Conservation (phyloP, 768 basidiomycete species). For the Boletus sp. region DNA sequence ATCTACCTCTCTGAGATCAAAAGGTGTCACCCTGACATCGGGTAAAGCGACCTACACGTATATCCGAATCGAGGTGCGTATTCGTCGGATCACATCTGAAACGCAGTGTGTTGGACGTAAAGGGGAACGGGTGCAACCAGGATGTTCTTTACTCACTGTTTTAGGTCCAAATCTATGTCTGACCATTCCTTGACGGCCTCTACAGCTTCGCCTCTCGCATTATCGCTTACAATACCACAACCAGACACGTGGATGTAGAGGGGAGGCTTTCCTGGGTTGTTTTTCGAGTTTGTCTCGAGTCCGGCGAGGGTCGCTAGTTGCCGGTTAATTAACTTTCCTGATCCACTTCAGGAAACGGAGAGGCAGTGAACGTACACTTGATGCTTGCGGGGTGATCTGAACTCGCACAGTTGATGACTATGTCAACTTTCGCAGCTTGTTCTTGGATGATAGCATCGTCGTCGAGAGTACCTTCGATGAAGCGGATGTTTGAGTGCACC, state of each 20-base stretch:
- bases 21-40: background rate
- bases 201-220: constrained; percentile 38
- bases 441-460: constrained; percentile 36
- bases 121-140: background rate
- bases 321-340: background rate
- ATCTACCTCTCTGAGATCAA: constrained; percentile 25
- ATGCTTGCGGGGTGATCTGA: constrained; percentile 39
- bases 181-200: constrained; percentile 35
- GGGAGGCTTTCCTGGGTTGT: constrained; percentile 37
- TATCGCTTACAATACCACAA: constrained; percentile 40
- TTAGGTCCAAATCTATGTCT: constrained; percentile 38
- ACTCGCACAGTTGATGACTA: constrained; percentile 42
- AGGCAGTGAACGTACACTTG: constrained; percentile 24
- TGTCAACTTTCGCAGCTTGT: constrained; percentile 36
- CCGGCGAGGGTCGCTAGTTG: constrained; percentile 38
- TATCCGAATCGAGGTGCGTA: constrained; percentile 34
- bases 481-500: constrained; percentile 34
- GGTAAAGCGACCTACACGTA: constrained; percentile 20
- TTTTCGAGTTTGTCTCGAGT: constrained; percentile 36
- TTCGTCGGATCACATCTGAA: constrained; percentile 30
- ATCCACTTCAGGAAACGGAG: background rate
- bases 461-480: constrained; percentile 40
- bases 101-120: background rate
- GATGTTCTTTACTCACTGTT: constrained; percentile 21
- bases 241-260: constrained; percentile 47